A percentile compares a stretch with the other conserved stretches of the same genome.
Conservation (phyloP, 108 stramenopile genomes). For the Cyclostephanos invisitatus region DNA sequence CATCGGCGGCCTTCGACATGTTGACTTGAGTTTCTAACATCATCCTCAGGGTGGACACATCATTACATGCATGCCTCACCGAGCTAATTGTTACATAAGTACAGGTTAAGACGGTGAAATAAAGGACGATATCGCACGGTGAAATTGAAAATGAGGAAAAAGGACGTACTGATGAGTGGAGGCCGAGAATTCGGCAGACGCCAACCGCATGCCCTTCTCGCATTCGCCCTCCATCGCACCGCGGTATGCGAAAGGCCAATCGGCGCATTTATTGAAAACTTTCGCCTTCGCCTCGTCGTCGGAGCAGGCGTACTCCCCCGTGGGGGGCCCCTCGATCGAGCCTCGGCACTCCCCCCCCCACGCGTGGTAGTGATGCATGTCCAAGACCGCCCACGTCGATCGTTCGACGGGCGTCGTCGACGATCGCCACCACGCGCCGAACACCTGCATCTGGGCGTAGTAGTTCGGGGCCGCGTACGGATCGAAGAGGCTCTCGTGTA, state of each 20-base stretch:
- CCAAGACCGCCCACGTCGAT: constrained; percentile 64
- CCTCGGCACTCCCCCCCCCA: constrained; percentile 69
- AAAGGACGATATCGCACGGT: not conserved
- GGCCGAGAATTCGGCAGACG: constrained; percentile 75
- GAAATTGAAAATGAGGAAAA: not conserved
- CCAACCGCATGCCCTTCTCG: constrained; percentile 52
- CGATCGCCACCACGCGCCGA: constrained; percentile 67
- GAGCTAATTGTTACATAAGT: not conserved
- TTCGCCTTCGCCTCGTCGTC: constrained; percentile 35
- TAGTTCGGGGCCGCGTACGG: constrained; percentile 34
- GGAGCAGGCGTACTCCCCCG: constrained; percentile 57
- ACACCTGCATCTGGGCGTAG: constrained; percentile 35
- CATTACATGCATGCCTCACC: constrained; percentile 70
- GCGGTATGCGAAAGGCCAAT: constrained; percentile 62
- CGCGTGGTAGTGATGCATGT: constrained; percentile 82
- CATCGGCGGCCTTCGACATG: constrained; percentile 53
- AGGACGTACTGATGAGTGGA: constrained; percentile 59
- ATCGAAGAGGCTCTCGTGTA: constrained; percentile 66
- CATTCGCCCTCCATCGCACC: constrained; percentile 50
- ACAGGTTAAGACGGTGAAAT: not conserved
- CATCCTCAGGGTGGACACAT: constrained; percentile 52
- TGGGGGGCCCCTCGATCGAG: constrained; percentile 59
- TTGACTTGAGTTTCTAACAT: constrained; percentile 56
- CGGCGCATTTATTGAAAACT: constrained; percentile 48
- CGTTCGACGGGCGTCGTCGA: constrained; percentile 66